These are phyloP conservation scores for Phytophthora nicotianae DNA, from an alignment of 352 stramenopile genomes.

Conservation along the genomic window DNA sequence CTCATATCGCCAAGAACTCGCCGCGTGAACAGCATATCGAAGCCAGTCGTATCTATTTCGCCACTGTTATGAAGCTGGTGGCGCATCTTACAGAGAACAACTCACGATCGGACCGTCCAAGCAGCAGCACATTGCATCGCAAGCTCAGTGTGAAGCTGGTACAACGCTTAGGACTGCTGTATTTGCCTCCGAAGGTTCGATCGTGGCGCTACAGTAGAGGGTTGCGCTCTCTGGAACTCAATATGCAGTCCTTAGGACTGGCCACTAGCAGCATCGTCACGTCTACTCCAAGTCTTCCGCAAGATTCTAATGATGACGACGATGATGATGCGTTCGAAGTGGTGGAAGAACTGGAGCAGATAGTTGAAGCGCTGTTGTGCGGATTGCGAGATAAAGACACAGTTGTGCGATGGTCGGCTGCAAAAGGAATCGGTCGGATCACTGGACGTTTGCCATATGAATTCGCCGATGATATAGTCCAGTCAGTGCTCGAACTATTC, in stretches of 20 bases:
- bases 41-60: slow-evolving; percentile 77
- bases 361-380: slow-evolving; percentile 92
- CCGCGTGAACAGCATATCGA: slow-evolving; percentile 73
- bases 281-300: not conserved
- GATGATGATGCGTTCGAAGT: slow-evolving; percentile 73
- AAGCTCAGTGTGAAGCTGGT: slow-evolving; percentile 98
- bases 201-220: slow-evolving; percentile 97
- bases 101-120: slow-evolving; percentile 37
- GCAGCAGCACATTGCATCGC: slow-evolving; percentile 86
- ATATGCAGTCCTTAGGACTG: slow-evolving; percentile 74
- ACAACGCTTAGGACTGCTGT: slow-evolving; percentile 93
- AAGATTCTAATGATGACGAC: slow-evolving; percentile 31
- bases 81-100: slow-evolving; percentile 63
- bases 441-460: slow-evolving; percentile 93
- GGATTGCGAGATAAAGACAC: slow-evolving; percentile 95
- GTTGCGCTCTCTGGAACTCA: slow-evolving; percentile 92
- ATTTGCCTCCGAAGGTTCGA: slow-evolving; percentile 94
- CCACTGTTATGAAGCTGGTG: slow-evolving; percentile 73
- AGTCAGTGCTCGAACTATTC: slow-evolving; percentile 95
- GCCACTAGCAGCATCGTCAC: slow-evolving; percentile 7
- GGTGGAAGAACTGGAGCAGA: slow-evolving; percentile 97
- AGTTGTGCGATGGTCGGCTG: slow-evolving; percentile 98
- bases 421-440: slow-evolving; percentile 98
- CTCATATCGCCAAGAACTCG: slow-evolving; percentile 82
- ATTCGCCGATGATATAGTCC: slow-evolving; percentile 97